Evolutionary conservation across 2,329 filamentous ascomycete species (phyloP), one percentile per base, ranked within the genome.

Genomic region (Fusarium cicatricum): DNA sequence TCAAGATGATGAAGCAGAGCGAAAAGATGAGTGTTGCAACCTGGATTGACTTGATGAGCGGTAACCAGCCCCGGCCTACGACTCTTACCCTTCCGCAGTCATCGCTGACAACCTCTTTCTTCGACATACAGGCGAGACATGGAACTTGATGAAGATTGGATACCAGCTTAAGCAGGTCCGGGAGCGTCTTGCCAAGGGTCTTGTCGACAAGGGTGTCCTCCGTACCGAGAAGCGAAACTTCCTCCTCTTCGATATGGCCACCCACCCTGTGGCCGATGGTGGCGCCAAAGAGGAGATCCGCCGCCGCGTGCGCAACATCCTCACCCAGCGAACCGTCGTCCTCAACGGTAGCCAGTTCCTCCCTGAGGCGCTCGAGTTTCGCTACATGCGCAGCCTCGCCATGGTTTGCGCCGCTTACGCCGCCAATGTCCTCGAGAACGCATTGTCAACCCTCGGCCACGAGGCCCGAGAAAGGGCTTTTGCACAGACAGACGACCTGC

Each of bases 1-100:
- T 99, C 72, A 99, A 99, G 83, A 96, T 99, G 93, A 99, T 99
- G 94, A 99, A 99, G 84, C 89, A 91, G 68, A 97, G 92, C 77
- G 95, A 99, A 82, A 97, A 97, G 85, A 98, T 99, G 95, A 98
- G 95, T 77, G 95, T 99, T 66, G 95, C 91, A 81, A 91, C 92
- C 39, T 99, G 95, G 95, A 98, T 99, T 75, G 95, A 99, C 76
- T 82, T 99, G 67, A 94, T 99, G 92, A 97, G 93, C 76, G 95
- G 94, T 97, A 86, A 61, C 36, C 45, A 73, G 45, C 43, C 45
- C 48, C 41, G 14, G 41, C 42, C 36, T 31, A 72, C 48, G 44
- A 43, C 39, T 37, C 31, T 49, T 16, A 31, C 19, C 55, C 43
- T 14, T 17, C 31, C 17, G 12, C 38, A 36, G 49, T 16, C 28